Conservation (phyloP, 106 monocot species). For the Agapanthus africanus region DNA sequence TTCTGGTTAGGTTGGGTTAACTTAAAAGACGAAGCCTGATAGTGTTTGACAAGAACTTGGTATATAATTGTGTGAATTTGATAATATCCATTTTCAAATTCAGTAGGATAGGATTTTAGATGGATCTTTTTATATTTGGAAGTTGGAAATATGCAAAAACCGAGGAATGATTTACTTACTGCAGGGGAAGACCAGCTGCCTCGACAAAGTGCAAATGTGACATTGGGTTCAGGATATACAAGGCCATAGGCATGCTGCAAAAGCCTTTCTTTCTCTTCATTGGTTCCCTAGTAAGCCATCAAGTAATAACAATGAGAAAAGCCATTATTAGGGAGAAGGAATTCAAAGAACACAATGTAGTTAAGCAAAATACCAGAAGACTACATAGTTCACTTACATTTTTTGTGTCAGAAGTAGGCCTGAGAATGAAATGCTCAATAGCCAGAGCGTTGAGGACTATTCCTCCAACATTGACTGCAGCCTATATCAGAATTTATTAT, state of each 20-base stretch:
- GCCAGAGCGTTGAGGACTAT: conserved; percentile 73
- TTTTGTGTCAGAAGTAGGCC: conserved; percentile 35
- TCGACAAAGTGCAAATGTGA: conserved; percentile 88
- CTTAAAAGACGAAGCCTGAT: neutral
- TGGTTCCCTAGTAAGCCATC: conserved; percentile 25
- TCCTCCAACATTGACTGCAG: conserved; percentile 77
- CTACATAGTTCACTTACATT: conserved; percentile 27
- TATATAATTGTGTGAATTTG: neutral
- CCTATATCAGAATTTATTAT: conserved; percentile 30
- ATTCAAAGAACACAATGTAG: neutral
- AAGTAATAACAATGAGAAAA: neutral
- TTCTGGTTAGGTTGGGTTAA: no score
- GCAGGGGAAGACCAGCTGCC: conserved; percentile 86
- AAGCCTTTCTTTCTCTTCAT: conserved; percentile 45
- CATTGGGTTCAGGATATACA: conserved; percentile 78
- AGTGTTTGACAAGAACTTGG: neutral
- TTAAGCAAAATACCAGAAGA: neutral
- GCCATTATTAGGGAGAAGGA: neutral
- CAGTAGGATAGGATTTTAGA: neutral
- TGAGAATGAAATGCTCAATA: conserved; percentile 85
- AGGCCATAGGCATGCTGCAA: conserved; percentile 47
- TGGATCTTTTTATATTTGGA: neutral
- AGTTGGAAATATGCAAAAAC: neutral
- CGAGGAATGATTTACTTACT: conserved; percentile 31
- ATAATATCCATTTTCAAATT: neutral